These are phyloP conservation scores for Hyaloscypha bicolor DNA, from an alignment of 495 filamentous ascomycete genomes.

Conservation along the genomic window DNA sequence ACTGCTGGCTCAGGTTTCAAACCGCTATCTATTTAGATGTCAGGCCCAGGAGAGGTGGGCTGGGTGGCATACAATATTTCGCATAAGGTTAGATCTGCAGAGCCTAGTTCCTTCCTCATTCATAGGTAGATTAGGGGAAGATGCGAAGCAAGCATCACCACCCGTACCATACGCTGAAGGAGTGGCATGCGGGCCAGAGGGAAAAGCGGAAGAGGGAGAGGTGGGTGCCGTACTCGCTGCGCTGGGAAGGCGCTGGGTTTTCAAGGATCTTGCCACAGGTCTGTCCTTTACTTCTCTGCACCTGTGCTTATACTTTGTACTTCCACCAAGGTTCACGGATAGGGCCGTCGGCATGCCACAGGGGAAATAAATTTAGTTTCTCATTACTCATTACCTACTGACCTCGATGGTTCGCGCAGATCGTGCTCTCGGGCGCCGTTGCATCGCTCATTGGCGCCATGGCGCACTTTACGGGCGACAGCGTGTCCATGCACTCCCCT, in stretches of 20 bases:
- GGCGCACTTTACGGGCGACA: conserved; percentile 4
- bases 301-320: conserved; percentile 1
- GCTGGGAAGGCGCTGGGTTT: conserved; percentile 5
- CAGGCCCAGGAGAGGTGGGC: no score
- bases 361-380: no score
- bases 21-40: no score
- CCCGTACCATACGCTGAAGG: conserved; percentile 6
- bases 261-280: conserved; percentile 6
- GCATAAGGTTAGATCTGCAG: no score
- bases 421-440: not conserved
- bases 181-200: conserved; percentile 7
- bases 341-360: no score
- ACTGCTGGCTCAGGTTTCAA: no score
- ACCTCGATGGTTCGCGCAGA: conserved; percentile 5
- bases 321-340: not conserved
- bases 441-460: conserved; percentile 3
- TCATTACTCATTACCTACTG: not conserved
- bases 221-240: conserved; percentile 5
- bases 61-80: no score
- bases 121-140: conserved; percentile 3
- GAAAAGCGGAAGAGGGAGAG: conserved; percentile 5
- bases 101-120: no score
- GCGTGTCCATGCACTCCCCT: conserved; percentile 6
- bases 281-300: not conserved
- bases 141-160: conserved; percentile 7